Percentiles rank a stretch among this genome's conserved stretches.
These are phyloP conservation scores for Pyricularia sp. DNA, from an alignment of 2,329 filamentous ascomycete species.

Conservation along the genomic window DNA sequence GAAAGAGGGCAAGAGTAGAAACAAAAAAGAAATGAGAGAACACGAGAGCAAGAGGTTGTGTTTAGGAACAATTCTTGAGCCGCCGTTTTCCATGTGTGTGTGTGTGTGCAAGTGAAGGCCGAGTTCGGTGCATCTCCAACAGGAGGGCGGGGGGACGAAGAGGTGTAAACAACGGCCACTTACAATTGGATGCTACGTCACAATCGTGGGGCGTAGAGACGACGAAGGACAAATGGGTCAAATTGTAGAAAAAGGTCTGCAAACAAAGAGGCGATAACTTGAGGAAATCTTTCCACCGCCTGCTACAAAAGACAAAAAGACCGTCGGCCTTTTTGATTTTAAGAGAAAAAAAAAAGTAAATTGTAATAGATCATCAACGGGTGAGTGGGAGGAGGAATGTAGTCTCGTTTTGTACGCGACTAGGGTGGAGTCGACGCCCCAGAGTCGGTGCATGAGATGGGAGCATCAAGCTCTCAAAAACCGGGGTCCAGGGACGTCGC, in stretches of 20 bases:
- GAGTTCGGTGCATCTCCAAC: neutral
- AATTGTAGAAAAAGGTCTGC: neutral
- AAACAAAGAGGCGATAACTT: neutral
- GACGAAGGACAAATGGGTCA: neutral
- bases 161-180: neutral
- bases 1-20: neutral
- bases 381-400: neutral
- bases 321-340: too few relatives aligned
- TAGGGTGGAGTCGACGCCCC: neutral
- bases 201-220: neutral
- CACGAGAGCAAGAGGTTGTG: neutral
- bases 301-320: neutral
- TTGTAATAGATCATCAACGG: neutral
- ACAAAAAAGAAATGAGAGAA: too few relatives aligned
- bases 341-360: neutral
- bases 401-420: neutral
- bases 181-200: neutral
- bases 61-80: neutral
- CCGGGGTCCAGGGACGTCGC: neutral
- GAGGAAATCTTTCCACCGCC: neutral
- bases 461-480: neutral
- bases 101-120: neutral
- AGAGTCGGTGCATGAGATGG: neutral
- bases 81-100: neutral
- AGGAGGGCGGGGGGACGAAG: neutral